Percentiles rank a stretch among this genome's conserved stretches.
phyloP scores from a whole-genome alignment of 345 rosid genomes.

The Citrus australasica region DNA sequence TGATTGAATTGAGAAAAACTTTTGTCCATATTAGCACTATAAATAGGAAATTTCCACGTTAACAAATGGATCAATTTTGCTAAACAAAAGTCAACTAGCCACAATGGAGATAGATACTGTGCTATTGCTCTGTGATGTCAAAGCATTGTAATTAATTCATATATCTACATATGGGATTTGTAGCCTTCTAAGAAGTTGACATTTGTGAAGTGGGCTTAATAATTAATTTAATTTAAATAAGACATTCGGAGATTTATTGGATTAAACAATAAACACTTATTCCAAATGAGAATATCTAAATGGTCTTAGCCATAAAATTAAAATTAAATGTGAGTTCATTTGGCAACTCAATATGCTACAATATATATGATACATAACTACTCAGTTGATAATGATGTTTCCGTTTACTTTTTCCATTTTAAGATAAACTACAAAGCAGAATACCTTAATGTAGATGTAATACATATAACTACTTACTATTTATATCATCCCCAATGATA shows the following conservation, averaged over 20 bases:
- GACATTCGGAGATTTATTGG: neutral
- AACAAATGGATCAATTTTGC: conserved; percentile 7
- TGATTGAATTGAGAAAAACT: conserved; percentile 12
- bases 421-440: neutral
- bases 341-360: neutral
- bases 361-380: neutral
- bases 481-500: neutral
- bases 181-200: neutral
- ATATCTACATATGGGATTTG: neutral
- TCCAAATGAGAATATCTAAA: neutral
- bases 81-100: conserved; percentile 19
- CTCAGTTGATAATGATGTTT: neutral
- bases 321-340: neutral
- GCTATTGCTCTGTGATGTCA: conserved; percentile 21
- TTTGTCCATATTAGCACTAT: conserved; percentile 13
- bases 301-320: neutral
- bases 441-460: neutral
- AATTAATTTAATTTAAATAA: no score
- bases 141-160: neutral
- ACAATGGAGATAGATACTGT: neutral
- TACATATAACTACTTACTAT: neutral
- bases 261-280: neutral
- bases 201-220: neutral
- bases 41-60: conserved; percentile 25
- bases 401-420: neutral